phyloP scores from a whole-genome alignment of 495 filamentous ascomycete species.

The Podospora appendiculata region DNA sequence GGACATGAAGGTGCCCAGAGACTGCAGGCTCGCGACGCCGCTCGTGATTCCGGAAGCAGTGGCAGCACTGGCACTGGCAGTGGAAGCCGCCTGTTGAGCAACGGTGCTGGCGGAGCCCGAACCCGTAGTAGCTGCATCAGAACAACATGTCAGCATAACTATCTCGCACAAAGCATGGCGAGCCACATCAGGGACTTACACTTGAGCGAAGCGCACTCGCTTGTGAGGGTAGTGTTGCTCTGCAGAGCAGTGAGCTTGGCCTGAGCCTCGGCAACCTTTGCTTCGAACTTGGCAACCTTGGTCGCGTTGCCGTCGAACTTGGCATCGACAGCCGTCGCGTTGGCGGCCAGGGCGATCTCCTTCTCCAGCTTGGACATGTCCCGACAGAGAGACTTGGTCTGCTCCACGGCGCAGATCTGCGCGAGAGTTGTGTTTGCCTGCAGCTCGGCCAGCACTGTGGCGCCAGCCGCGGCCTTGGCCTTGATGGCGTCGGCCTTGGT shows the following conservation, averaged over 20 bases:
- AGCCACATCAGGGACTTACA: neutral
- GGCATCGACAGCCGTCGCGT: conserved; percentile 7
- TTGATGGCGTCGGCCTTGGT: conserved; percentile 8
- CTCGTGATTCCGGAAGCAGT: neutral
- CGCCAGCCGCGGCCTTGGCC: conserved; percentile 9
- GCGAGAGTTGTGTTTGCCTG: conserved; percentile 8
- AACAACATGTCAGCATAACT: neutral
- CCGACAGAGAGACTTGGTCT: conserved; percentile 5
- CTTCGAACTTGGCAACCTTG: conserved; percentile 11
- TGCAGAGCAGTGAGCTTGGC: conserved; percentile 7
- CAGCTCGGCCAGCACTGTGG: conserved; percentile 3
- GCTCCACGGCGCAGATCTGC: conserved; percentile 3
- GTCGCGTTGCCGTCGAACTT: conserved; percentile 11
- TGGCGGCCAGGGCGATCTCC: conserved; percentile 5
- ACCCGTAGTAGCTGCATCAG: neutral
- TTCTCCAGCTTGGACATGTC: conserved; percentile 5
- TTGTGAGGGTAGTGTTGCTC: conserved; percentile 7
- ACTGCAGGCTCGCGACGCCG: neutral
- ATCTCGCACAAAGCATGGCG: neutral
- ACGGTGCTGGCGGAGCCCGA: neutral
- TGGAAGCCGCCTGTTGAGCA: neutral
- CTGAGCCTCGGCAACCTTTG: conserved; percentile 4
- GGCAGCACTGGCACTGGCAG: neutral
- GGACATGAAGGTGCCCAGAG: neutral
- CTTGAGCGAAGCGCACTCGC: neutral